Evolutionary conservation across 2,329 filamentous ascomycete species (phyloP), one percentile per base, ranked within the genome.

Genomic region (Aspergillus sp.): DNA sequence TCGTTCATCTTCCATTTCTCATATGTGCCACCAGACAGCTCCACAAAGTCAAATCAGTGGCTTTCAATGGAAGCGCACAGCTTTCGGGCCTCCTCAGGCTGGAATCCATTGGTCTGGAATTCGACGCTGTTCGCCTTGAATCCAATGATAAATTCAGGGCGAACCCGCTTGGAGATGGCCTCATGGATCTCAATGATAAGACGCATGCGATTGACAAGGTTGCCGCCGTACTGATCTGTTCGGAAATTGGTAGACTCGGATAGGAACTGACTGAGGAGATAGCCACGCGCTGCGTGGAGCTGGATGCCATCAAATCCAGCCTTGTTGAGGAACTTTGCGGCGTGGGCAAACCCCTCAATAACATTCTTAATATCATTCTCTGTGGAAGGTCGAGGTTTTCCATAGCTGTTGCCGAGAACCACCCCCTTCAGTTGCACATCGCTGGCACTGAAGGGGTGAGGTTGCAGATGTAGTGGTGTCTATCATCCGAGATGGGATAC

Each of bases 251-350:
- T 74, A 1, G 77, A 76, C 0, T 86, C 83, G 1, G 79, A 82
- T 4, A 90, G 49, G 71, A 91, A 91, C 1, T 71, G 67, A 53
- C 83, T 81, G 1, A 91, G 68, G 0, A 93, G 75, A 59, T 90
- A 91, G 1, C 88, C 87, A 60, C 91, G 87, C 0, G 86, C 88
- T 51, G 75, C 78, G 69, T 93, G 88, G 38, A 93, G 79, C 62
- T 93, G 88, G 48, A 93, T 83, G 6, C 82, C 77, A 59, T 94
- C 88, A 41, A 88, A 78, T 1, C 88, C 88, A 11, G 64, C 59
- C 19, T 70, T 61, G 4, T 60, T 60, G 5, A 63, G 58, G 3
- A 78, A 53, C 9, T 65, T 65, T 0, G 79, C 79, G 6, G 67
- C 71, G 5, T 62, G 55, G 0, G 71, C 73, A 42, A 81, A 83